Percentiles rank a stretch among this genome's conserved stretches.
Conservation (phyloP, 441 rosid genomes). For the Erodium moschatum region DNA sequence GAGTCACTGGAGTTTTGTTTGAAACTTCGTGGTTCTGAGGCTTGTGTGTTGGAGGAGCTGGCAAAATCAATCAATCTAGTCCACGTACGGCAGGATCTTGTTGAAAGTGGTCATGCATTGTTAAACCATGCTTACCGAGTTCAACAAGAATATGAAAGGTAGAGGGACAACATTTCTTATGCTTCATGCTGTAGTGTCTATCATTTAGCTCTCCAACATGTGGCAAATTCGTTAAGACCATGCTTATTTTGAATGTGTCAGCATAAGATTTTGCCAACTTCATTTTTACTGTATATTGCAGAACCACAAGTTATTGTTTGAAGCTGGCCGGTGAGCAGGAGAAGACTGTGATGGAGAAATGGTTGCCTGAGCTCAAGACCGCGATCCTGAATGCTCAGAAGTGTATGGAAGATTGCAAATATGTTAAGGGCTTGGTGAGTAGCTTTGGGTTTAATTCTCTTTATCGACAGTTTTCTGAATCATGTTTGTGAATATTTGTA, state of each 20-base stretch:
- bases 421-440: constrained; percentile 77
- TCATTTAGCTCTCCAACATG: not conserved
- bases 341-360: constrained; percentile 54
- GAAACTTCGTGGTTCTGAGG: constrained; percentile 90
- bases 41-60: constrained; percentile 78
- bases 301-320: constrained; percentile 73
- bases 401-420: constrained; percentile 64
- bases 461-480: not conserved
- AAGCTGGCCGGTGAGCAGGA: constrained; percentile 82
- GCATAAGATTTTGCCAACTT: not conserved
- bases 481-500: constrained; percentile 7
- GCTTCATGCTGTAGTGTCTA: not conserved
- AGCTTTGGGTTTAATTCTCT: not conserved
- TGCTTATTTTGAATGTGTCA: not conserved
- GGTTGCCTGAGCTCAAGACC: constrained; percentile 80
- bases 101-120: constrained; percentile 72
- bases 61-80: constrained; percentile 81
- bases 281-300: constrained; percentile 26
- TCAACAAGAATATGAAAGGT: constrained; percentile 89
- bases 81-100: constrained; percentile 68
- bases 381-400: constrained; percentile 61
- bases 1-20: constrained; percentile 88
- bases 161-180: constrained; percentile 14
- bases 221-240: not conserved
- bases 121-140: constrained; percentile 70